A percentile compares a stretch with the other conserved stretches of the same genome.
phyloP scores from a whole-genome alignment of 306 rosid genomes.

The Nissolia schottii region DNA sequence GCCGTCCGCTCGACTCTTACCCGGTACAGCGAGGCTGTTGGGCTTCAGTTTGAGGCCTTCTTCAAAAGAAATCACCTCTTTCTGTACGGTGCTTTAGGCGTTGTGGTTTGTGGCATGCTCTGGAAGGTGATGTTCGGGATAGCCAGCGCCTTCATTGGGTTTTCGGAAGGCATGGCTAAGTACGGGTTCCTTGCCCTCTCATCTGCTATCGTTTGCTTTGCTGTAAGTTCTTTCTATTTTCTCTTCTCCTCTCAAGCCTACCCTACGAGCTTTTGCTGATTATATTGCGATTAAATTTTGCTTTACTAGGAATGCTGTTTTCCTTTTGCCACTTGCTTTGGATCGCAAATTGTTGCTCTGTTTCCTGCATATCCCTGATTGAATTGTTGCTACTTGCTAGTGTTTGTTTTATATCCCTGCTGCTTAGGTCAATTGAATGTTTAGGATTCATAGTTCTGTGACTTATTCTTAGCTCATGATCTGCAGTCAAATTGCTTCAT shows the following conservation, averaged over 20 bases:
- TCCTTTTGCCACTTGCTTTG: background rate
- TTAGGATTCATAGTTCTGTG: background rate
- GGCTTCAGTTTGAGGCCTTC: conserved; percentile 88
- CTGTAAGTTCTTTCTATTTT: conserved; percentile 57
- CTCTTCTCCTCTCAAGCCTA: background rate
- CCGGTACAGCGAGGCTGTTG: conserved; percentile 75
- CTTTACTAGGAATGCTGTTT: background rate
- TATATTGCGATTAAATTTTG: background rate
- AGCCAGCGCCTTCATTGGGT: conserved; percentile 61
- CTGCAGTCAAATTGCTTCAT: background rate
- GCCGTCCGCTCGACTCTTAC: conserved; percentile 51
- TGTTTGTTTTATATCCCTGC: background rate
- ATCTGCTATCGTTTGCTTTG: conserved; percentile 78
- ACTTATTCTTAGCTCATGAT: background rate
- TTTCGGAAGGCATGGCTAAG: conserved; percentile 95
- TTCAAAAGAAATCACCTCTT: conserved; percentile 55
- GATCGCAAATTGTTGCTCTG: background rate
- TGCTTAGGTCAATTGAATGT: background rate
- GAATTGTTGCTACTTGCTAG: background rate
- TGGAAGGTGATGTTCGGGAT: conserved; percentile 84
- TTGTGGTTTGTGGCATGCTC: conserved; percentile 56
- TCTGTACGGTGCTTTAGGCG: conserved; percentile 60
- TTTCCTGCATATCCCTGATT: background rate
- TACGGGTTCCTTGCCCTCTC: conserved; percentile 92
- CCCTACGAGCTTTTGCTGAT: background rate